A percentile compares a stretch with the other conserved stretches of the same genome.
Conservation (phyloP, 2,329 filamentous ascomycete genomes). For the Dactylellina haptotyla region DNA sequence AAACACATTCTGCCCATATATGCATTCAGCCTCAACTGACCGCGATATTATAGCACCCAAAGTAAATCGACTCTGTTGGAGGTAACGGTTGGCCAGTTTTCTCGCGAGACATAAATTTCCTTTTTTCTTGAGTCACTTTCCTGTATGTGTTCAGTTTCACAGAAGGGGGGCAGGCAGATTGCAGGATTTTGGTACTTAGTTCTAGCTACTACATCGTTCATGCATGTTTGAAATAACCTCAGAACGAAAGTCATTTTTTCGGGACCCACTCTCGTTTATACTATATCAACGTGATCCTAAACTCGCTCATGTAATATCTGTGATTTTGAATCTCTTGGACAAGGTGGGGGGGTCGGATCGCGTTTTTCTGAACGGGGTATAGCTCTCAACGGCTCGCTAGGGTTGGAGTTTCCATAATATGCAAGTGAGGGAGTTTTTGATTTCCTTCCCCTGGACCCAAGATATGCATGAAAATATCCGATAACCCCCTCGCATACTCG, state of each 20-base stretch:
- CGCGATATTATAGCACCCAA: constrained; percentile 4
- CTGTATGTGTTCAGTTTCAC: not conserved
- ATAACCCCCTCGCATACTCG: no score
- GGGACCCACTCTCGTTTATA: no score
- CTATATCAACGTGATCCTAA: no score
- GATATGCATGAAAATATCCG: not conserved
- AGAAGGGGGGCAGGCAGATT: no score
- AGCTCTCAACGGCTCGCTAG: not conserved
- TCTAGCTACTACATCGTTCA: not conserved
- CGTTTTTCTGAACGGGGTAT: not conserved
- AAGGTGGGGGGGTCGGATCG: no score
- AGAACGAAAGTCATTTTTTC: not conserved
- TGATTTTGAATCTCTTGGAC: no score
- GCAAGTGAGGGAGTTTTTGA: not conserved
- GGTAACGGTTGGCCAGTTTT: not conserved
- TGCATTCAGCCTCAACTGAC: no score
- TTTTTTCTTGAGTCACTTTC: not conserved
- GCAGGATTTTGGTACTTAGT: no score
- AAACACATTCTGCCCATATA: no score
- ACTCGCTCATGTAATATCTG: no score
- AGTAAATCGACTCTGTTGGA: not conserved
- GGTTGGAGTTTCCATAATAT: not conserved
- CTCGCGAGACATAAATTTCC: not conserved
- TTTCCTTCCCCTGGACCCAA: not conserved
- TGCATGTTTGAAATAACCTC: not conserved